These are phyloP conservation scores for Penicilliopsis zonata DNA, from an alignment of 495 filamentous ascomycete species.

Conservation along the genomic window DNA sequence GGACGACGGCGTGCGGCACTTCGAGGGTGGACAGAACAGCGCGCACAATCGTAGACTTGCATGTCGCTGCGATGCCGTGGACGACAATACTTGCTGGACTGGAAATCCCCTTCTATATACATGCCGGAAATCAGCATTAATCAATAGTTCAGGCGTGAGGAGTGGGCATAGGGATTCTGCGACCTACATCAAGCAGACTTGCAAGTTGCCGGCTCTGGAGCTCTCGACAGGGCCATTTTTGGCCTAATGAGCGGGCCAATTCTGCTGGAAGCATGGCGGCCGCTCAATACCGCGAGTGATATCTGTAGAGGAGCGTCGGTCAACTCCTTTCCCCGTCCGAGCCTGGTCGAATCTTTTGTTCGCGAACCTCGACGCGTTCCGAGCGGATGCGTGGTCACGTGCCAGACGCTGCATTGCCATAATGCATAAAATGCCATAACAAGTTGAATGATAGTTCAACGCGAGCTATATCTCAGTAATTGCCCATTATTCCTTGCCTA, in stretches of 20 bases:
- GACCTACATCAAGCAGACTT: conserved; percentile 47
- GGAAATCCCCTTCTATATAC: conserved; percentile 26
- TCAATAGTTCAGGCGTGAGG: neutral
- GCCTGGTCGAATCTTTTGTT: no score
- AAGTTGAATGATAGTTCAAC: no score
- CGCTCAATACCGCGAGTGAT: no score
- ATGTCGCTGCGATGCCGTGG: conserved; percentile 85
- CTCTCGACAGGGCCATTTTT: conserved; percentile 50
- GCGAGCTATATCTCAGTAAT: no score
- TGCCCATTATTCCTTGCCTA: no score
- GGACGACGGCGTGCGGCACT: conserved; percentile 58
- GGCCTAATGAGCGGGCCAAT: conserved; percentile 30
- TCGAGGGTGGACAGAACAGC: conserved; percentile 44
- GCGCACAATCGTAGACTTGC: conserved; percentile 63
- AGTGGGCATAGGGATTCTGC: neutral
- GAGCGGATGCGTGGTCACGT: no score
- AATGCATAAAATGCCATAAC: no score
- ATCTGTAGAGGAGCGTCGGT: no score
- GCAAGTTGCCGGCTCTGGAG: conserved; percentile 50
- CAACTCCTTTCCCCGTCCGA: no score
- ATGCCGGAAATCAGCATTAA: neutral
- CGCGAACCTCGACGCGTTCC: no score
- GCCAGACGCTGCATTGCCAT: no score
- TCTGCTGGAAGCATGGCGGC: conserved; percentile 22
- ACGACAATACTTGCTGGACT: conserved; percentile 54